Percentiles rank a stretch among this genome's conserved stretches.
These are phyloP conservation scores for Fusarium camptoceras DNA, from an alignment of 2,329 filamentous ascomycete genomes.

Conservation along the genomic window DNA sequence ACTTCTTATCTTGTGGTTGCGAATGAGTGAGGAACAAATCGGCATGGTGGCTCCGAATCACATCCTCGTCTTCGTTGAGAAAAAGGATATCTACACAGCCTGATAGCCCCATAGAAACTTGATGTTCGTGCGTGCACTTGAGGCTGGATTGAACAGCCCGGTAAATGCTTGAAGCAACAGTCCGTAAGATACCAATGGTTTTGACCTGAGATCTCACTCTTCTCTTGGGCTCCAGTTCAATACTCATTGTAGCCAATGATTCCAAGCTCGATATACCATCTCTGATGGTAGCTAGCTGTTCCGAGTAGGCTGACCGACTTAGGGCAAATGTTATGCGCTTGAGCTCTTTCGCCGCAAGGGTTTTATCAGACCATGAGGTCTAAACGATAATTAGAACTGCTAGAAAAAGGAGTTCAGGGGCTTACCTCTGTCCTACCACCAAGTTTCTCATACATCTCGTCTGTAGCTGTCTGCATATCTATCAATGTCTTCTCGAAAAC, in stretches of 20 bases:
- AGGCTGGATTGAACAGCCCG: neutral
- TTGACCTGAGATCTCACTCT: neutral
- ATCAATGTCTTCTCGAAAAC: neutral
- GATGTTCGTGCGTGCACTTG: neutral
- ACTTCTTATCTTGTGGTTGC: too few relatives aligned
- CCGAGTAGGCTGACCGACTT: neutral
- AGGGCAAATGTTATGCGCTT: neutral
- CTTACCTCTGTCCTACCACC: neutral
- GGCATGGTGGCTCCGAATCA: neutral
- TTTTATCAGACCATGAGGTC: neutral
- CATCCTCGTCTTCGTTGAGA: neutral
- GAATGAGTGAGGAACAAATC: neutral
- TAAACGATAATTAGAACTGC: neutral
- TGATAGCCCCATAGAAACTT: neutral
- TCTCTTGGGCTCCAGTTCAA: neutral
- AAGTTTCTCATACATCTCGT: neutral
- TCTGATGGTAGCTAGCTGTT: neutral
- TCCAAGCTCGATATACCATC: neutral
- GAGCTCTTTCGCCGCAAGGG: neutral
- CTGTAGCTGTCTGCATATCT: neutral
- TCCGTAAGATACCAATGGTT: neutral
- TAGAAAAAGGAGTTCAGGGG: fast-evolving
- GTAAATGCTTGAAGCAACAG: neutral
- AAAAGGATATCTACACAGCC: neutral
- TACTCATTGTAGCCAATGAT: neutral